Evolutionary conservation across 2,329 filamentous ascomycete genomes (phyloP).

Genomic region (Xylariaceae sp.): DNA sequence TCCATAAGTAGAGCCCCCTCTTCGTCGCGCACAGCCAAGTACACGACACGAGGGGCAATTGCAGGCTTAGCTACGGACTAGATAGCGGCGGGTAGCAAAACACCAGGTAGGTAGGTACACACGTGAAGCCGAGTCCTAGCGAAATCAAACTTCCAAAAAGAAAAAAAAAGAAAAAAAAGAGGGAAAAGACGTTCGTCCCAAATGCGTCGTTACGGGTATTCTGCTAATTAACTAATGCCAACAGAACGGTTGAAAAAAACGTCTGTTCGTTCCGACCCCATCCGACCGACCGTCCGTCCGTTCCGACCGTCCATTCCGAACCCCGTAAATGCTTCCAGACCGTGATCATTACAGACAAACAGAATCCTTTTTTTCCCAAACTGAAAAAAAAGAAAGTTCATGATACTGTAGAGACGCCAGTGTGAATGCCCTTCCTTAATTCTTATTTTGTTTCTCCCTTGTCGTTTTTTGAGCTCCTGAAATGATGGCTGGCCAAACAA

Average conservation of each 20-base stretch:
- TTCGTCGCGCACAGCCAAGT: too few relatives aligned
- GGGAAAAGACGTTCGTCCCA: background rate
- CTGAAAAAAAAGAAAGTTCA: conserved; percentile 6
- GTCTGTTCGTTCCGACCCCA: background rate
- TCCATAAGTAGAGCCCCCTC: too few relatives aligned
- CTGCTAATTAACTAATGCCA: background rate
- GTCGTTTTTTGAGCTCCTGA: conserved; percentile 15
- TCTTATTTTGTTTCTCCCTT: background rate
- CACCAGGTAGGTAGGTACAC: too few relatives aligned
- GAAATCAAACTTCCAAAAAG: too few relatives aligned
- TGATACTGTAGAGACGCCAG: conserved; percentile 24
- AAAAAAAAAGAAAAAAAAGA: too few relatives aligned
- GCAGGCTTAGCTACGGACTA: too few relatives aligned
- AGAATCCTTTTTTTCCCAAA: conserved; percentile 16
- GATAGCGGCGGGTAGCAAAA: too few relatives aligned
- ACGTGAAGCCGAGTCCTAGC: too few relatives aligned
- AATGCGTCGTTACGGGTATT: background rate
- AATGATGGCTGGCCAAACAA: conserved; percentile 21
- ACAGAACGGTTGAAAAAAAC: background rate
- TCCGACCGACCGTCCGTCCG: background rate
- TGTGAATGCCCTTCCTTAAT: conserved; percentile 17
- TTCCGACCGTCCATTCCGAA: background rate
- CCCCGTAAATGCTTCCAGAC: conserved; percentile 24
- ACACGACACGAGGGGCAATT: too few relatives aligned
- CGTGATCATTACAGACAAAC: conserved; percentile 24